Conservation (phyloP, 2,329 filamentous ascomycete genomes). For the Aspergillus spinulosporus region DNA sequence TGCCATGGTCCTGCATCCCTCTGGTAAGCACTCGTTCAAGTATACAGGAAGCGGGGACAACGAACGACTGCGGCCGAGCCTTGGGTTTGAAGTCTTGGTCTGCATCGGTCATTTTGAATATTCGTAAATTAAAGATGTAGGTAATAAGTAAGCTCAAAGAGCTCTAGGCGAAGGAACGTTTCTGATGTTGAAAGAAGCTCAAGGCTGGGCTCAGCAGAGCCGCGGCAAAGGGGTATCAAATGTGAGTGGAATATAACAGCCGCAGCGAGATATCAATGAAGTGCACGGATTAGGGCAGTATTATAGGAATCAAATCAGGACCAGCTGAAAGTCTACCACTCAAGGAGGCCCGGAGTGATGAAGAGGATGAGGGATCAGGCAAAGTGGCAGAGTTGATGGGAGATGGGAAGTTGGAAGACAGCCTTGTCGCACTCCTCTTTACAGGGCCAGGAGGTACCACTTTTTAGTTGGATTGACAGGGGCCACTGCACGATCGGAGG, state of each 20-base stretch:
- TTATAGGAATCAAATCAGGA: slow-evolving; percentile 26
- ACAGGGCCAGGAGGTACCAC: slow-evolving; percentile 17
- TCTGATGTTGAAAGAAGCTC: slow-evolving; percentile 1
- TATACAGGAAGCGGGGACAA: slow-evolving; percentile 30
- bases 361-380: not conserved
- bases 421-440: slow-evolving; percentile 8
- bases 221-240: slow-evolving; percentile 14
- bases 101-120: slow-evolving; percentile 56
- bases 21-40: slow-evolving; percentile 26
- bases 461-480: slow-evolving; percentile 23
- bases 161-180: slow-evolving; percentile 3
- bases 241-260: slow-evolving; percentile 5
- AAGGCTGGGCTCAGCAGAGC: slow-evolving; percentile 10
- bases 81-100: slow-evolving; percentile 74
- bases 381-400: not conserved
- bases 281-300: slow-evolving; percentile 15
- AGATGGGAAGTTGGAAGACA: slow-evolving; percentile 8
- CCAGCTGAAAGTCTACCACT: slow-evolving; percentile 30
- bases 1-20: slow-evolving; percentile 70
- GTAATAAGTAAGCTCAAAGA: slow-evolving; percentile 7
- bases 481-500: slow-evolving; percentile 21
- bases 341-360: slow-evolving; percentile 5
- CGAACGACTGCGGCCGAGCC: slow-evolving; percentile 81
- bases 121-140: slow-evolving; percentile 5
- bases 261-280: slow-evolving; percentile 10